A percentile compares a stretch with the other conserved stretches of the same genome.
Evolutionary conservation across 2,329 filamentous ascomycete genomes (phyloP).

Genomic region (Fusarium sp.): DNA sequence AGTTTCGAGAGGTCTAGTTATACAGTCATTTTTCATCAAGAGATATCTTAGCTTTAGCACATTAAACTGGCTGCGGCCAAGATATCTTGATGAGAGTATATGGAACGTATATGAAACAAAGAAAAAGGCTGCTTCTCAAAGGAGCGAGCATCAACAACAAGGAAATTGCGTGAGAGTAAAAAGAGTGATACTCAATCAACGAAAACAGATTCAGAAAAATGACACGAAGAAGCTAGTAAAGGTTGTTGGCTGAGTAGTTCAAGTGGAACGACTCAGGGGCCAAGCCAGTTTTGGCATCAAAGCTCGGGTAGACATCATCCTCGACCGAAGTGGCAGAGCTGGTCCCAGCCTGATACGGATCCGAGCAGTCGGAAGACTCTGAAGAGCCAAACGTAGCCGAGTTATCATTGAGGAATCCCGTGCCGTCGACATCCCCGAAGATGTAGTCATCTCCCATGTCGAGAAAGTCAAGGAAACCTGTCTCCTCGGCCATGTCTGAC

Average conservation of each 20-base stretch:
- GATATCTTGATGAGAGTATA: neutral
- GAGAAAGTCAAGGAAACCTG: conserved; percentile 9
- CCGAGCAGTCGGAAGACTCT: conserved; percentile 25
- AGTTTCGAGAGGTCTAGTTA: neutral
- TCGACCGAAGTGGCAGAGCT: conserved; percentile 30
- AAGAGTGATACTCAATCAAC: neutral
- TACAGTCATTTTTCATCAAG: neutral
- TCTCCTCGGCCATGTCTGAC: neutral
- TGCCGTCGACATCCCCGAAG: conserved; percentile 2
- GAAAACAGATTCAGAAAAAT: neutral
- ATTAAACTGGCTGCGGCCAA: rapidly evolving
- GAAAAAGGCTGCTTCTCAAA: neutral
- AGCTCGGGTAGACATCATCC: conserved; percentile 23
- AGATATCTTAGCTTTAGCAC: neutral
- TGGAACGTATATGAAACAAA: conserved; percentile 1
- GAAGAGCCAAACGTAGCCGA: neutral
- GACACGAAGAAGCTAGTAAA: neutral
- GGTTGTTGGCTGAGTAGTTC: neutral
- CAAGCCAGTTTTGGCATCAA: conserved; percentile 8
- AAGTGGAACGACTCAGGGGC: neutral
- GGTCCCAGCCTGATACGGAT: conserved; percentile 14
- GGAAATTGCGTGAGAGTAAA: neutral
- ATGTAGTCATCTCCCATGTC: conserved; percentile 1
- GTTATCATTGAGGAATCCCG: neutral
- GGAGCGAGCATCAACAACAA: neutral